These are phyloP conservation scores for Hsuehochloa calcarea DNA, from an alignment of 176 grass and related monocot genomes.

Conservation along the genomic window DNA sequence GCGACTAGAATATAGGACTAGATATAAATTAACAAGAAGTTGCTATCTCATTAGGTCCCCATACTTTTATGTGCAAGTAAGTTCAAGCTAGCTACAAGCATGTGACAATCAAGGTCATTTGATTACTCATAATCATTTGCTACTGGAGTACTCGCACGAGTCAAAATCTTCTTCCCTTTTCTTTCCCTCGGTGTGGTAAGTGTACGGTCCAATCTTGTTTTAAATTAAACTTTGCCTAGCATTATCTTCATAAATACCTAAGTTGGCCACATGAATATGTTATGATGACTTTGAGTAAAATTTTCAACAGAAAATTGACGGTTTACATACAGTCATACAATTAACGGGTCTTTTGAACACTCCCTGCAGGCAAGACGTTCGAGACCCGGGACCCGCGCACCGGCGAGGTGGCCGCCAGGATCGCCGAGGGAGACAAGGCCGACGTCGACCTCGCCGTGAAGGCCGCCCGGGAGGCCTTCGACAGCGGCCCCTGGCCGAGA, in stretches of 20 bases:
- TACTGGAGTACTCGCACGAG: background rate
- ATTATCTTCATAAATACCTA: background rate
- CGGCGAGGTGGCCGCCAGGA: slow-evolving; percentile 59
- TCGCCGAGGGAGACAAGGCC: slow-evolving; percentile 72
- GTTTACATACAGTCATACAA: background rate
- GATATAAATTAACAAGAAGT: background rate
- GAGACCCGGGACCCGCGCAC: slow-evolving; percentile 70
- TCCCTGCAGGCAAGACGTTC: slow-evolving; percentile 65
- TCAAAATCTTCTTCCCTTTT: background rate
- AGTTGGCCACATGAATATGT: background rate
- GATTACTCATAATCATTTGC: background rate
- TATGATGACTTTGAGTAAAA: background rate
- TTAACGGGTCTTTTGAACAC: background rate
- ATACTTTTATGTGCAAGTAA: background rate
- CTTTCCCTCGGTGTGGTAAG: background rate
- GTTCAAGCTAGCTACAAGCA: background rate
- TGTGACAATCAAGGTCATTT: background rate
- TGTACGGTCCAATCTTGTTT: background rate
- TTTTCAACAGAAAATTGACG: too few relatives aligned
- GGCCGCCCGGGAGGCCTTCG: slow-evolving; percentile 83
- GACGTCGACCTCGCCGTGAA: slow-evolving; percentile 74
- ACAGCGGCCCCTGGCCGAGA: slow-evolving; percentile 83
- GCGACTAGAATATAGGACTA: too few relatives aligned
- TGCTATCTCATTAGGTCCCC: too few relatives aligned
- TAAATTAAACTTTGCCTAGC: background rate